Percentiles rank a stretch among this genome's conserved stretches.
These are phyloP conservation scores for Phyllosticta capitalensis DNA, from an alignment of 2,329 filamentous ascomycete species.

Conservation along the genomic window DNA sequence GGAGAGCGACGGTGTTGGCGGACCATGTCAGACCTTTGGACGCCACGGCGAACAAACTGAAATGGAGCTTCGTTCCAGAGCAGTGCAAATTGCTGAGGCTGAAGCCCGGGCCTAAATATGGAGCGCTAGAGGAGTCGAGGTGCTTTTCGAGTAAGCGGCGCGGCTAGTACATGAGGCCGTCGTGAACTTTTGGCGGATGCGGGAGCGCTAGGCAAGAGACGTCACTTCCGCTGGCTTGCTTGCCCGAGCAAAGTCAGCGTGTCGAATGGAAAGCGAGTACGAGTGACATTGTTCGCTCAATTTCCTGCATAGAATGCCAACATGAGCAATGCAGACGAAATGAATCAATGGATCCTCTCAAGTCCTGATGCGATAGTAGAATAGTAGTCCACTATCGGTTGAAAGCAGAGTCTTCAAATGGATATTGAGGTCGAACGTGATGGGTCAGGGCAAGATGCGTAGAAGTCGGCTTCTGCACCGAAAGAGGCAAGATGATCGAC, in stretches of 20 bases:
- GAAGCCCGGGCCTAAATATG: neutral
- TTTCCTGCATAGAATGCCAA: neutral
- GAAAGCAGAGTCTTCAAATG: neutral
- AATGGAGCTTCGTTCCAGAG: neutral
- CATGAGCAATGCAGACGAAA: neutral
- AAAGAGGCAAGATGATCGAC: neutral
- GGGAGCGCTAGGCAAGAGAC: neutral
- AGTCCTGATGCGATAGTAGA: neutral
- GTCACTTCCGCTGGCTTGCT: neutral
- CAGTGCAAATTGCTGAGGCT: neutral
- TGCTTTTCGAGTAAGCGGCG: neutral
- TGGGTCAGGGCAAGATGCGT: neutral
- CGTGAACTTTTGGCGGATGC: neutral
- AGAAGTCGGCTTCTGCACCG: neutral
- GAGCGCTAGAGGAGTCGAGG: neutral
- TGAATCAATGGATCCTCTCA: neutral
- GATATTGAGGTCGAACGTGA: neutral
- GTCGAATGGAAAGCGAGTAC: neutral
- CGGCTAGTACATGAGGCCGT: neutral
- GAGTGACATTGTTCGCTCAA: neutral
- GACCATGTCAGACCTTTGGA: neutral
- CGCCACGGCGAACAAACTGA: neutral
- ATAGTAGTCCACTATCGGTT: neutral
- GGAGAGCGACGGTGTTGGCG: neutral
- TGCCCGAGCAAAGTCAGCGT: neutral